Conservation (phyloP, 2,329 filamentous ascomycete species). For the Thelonectria blattea region DNA sequence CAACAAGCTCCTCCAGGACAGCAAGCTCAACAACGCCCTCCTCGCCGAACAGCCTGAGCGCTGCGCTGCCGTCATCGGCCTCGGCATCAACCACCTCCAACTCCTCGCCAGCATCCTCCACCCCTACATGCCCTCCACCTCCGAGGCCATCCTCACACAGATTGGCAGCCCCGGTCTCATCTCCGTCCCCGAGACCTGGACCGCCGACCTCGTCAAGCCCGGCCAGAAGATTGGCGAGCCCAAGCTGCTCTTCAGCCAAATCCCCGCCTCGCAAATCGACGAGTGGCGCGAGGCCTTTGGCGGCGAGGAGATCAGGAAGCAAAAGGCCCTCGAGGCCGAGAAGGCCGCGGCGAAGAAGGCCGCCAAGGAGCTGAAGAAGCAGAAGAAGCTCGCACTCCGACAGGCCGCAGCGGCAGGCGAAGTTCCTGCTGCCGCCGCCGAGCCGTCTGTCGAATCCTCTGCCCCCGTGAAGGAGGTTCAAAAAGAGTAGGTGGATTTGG, state of each 20-base stretch:
- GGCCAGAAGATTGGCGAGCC: conserved; percentile 84
- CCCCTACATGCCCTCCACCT: conserved; percentile 85
- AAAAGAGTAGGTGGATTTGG: conserved; percentile 17
- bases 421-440: conserved; percentile 20
- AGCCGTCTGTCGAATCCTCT: conserved; percentile 1
- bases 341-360: conserved; percentile 59
- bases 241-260: conserved; percentile 79
- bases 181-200: conserved; percentile 72
- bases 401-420: conserved; percentile 16
- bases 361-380: conserved; percentile 57
- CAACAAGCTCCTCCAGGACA: conserved; percentile 59
- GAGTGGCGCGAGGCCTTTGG: conserved; percentile 84
- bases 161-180: conserved; percentile 61
- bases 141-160: conserved; percentile 77
- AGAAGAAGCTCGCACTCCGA: conserved; percentile 44
- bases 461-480: conserved; percentile 9
- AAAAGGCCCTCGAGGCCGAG: conserved; percentile 64
- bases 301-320: conserved; percentile 68
- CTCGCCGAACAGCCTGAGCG: conserved; percentile 60
- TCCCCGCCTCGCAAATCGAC: conserved; percentile 80
- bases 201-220: conserved; percentile 64
- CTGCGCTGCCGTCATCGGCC: conserved; percentile 67
- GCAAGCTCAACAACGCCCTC: conserved; percentile 60
- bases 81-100: conserved; percentile 84
- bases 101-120: conserved; percentile 79